phyloP scores from a whole-genome alignment of 169 alveolate species.

The Cryptosporidium sp. region DNA sequence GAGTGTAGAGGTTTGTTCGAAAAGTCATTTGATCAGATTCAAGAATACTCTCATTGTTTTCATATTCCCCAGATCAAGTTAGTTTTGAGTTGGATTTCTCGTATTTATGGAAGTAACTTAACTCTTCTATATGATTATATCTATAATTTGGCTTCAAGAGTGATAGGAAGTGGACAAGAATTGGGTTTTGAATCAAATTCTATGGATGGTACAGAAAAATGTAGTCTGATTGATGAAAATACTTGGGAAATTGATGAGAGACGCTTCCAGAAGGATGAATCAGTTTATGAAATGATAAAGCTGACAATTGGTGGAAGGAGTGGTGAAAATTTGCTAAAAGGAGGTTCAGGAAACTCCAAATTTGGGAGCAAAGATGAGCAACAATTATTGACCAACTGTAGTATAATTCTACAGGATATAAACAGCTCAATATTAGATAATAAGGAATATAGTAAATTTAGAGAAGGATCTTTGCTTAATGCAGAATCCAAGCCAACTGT shows the following conservation, averaged over 20 bases:
- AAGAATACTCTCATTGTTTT: not conserved
- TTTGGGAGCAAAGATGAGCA: slow-evolving; percentile 32
- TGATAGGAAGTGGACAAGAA: slow-evolving; percentile 38
- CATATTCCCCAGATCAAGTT: slow-evolving; percentile 57
- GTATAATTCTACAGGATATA: slow-evolving; percentile 56
- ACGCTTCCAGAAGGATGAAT: slow-evolving; percentile 51
- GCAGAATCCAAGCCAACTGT: slow-evolving; percentile 5
- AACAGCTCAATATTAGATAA: slow-evolving; percentile 34
- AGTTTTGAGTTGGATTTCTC: slow-evolving; percentile 50
- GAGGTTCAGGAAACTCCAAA: not conserved
- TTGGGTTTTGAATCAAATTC: slow-evolving; percentile 5
- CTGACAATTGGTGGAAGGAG: slow-evolving; percentile 29
- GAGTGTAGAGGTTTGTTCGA: slow-evolving; percentile 30
- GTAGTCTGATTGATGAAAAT: slow-evolving; percentile 21
- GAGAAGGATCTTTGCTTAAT: not conserved
- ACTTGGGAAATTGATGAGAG: slow-evolving; percentile 50
- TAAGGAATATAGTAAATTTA: slow-evolving; percentile 4
- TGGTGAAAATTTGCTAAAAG: not conserved
- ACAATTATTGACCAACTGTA: slow-evolving; percentile 38
- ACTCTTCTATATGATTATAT: slow-evolving; percentile 58
- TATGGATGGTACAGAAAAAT: not conserved
- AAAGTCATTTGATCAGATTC: slow-evolving; percentile 8
- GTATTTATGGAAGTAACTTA: slow-evolving; percentile 53
- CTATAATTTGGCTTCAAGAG: slow-evolving; percentile 47
- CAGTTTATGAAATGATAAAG: slow-evolving; percentile 56